phyloP scores from a whole-genome alignment of 768 basidiomycete species.

The Coprinopsis marcescibilis region DNA sequence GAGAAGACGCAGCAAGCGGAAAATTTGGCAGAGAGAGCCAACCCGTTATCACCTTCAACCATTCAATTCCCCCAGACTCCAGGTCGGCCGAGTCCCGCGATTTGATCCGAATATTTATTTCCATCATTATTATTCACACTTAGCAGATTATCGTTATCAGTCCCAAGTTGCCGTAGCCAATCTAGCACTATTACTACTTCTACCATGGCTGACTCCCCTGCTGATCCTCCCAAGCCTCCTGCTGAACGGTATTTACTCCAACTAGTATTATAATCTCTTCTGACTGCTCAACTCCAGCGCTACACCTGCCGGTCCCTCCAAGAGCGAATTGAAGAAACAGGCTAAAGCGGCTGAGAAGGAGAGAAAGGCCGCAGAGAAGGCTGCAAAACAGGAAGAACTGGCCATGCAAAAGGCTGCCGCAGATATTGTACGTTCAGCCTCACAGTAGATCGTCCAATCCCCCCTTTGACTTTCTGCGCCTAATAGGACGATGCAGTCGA shows the following conservation, averaged over 20 bases:
- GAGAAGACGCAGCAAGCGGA: conserved; percentile 19
- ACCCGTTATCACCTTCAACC: too few species aligned
- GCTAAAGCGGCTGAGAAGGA: conserved; percentile 90
- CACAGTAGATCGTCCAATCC: conserved; percentile 10
- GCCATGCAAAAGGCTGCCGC: conserved; percentile 60
- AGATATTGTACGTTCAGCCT: conserved; percentile 45
- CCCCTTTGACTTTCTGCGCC: conserved; percentile 7
- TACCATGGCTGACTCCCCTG: conserved; percentile 27
- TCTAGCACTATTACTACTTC: conserved; percentile 2
- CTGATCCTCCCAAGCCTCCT: conserved; percentile 19
- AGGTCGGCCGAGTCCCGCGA: conserved; percentile 13
- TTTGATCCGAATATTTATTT: conserved; percentile 18
- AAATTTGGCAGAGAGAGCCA: conserved; percentile 11
- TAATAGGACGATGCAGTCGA: conserved; percentile 69
- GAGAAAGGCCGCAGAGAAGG: conserved; percentile 82
- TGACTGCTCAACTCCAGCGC: conserved; percentile 12
- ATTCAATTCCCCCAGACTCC: conserved; percentile 6
- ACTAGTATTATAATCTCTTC: neutral
- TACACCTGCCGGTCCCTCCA: conserved; percentile 52
- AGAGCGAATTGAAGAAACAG: conserved; percentile 87
- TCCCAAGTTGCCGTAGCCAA: neutral
- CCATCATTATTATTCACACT: neutral
- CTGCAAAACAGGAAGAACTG: conserved; percentile 70
- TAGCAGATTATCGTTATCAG: conserved; percentile 11
- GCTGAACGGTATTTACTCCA: conserved; percentile 19